Percentiles rank a stretch among this genome's conserved stretches.
Conservation (phyloP, 495 filamentous ascomycete genomes). For the Neohortaea acidophila region DNA sequence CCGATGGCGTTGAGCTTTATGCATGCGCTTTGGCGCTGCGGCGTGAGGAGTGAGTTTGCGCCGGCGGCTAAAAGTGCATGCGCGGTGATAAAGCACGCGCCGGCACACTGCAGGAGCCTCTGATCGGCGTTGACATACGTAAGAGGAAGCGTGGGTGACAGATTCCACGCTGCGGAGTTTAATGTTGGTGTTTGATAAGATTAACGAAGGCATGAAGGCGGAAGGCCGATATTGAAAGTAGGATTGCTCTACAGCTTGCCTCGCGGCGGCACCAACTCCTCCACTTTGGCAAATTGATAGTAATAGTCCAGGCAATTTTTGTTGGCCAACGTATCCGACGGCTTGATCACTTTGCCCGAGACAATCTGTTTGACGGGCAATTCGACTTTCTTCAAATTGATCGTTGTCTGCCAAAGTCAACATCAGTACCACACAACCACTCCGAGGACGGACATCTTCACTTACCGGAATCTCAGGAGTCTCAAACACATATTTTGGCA, state of each 20-base stretch:
- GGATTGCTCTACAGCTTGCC: conserved; percentile 35
- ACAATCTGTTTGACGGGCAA: conserved; percentile 76
- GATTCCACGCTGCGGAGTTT: too few species aligned
- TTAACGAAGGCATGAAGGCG: too few species aligned
- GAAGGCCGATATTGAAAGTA: too few species aligned
- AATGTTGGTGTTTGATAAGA: too few species aligned
- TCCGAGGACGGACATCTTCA: conserved; percentile 8
- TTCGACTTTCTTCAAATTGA: conserved; percentile 78
- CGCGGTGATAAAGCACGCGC: too few species aligned
- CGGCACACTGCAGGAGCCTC: too few species aligned
- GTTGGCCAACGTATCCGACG: conserved; percentile 63
- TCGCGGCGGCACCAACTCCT: conserved; percentile 37
- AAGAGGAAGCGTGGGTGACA: too few species aligned
- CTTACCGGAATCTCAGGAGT: conserved; percentile 66
- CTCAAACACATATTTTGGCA: conserved; percentile 65
- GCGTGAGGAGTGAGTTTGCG: too few species aligned
- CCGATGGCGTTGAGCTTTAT: too few species aligned
- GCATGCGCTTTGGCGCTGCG: too few species aligned
- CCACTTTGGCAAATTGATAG: conserved; percentile 65
- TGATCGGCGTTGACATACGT: too few species aligned
- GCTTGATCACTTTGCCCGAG: conserved; percentile 55
- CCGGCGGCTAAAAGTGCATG: too few species aligned
- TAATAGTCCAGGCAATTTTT: conserved; percentile 54
- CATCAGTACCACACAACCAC: neutral
- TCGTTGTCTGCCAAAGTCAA: conserved; percentile 43